Evolutionary conservation across 768 basidiomycete species (phyloP), one percentile per base, ranked within the genome.

Genomic region (Lentinula sp.): DNA sequence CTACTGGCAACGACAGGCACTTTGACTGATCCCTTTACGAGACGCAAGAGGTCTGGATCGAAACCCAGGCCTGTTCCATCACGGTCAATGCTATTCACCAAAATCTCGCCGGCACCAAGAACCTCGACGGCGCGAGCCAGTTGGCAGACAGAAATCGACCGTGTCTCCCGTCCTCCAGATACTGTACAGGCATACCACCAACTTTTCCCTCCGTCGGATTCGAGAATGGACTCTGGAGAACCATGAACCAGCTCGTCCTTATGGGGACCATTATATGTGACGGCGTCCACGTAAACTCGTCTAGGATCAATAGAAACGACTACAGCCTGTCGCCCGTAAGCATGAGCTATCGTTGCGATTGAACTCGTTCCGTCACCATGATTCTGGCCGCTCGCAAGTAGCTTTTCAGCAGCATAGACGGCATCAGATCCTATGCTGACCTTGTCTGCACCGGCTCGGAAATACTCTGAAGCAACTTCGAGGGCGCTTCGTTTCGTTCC

Each of bases 121-220:
- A 71, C 71, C 71, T 97, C 93, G n/a, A 87, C 93, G 11, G 96
- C 97, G 61, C 84, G 78, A 16, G 91, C 93, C n/a, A 99, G 85
- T 73, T 98, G 87, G 21, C 93, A 85, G 46, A 87, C 96, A 13
- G 96, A 97, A 35, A 99, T 74, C 39, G 85, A 85, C 11, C 94
- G 85, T 23, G 78, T 65, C 70, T 94, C 90, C 34, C 97, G 86
- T 13, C 97, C 97, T 42, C 97, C 96, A 1, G 88, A 91, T 51
- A 98, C 91, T 10, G 97, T 98, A 73, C 97, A 98, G 70, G 95
- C 94, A 73, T 99, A 99, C 97, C 96, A 98, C 95, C 97, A 98
- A 46, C 86, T 88, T 69, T 84, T 87, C 46, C 84, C 87, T 57
- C 80, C 75, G 64, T 89, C 89, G 61, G 78, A 75, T 67, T 83